These are phyloP conservation scores for Phytophthora pisi DNA, from an alignment of 352 stramenopile species.

Conservation along the genomic window DNA sequence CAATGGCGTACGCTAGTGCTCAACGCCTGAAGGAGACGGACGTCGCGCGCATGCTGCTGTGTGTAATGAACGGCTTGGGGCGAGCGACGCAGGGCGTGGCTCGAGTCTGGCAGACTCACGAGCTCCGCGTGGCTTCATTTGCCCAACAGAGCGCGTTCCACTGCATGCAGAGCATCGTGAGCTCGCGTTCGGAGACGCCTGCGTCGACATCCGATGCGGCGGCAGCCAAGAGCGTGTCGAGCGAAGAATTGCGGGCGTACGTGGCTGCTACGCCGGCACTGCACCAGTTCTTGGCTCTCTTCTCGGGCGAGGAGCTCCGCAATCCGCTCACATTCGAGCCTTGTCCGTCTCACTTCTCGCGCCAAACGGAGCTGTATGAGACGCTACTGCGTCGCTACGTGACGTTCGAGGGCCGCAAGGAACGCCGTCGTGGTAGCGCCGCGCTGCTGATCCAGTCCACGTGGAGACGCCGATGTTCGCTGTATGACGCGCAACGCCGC, in stretches of 20 bases:
- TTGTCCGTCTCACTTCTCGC: conserved; percentile 18
- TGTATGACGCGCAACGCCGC: conserved; percentile 33
- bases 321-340: conserved; percentile 64
- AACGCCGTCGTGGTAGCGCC: conserved; percentile 41
- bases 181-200: not conserved
- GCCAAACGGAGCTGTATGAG: conserved; percentile 54
- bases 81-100: conserved; percentile 57
- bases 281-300: conserved; percentile 58
- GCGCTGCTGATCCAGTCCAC: conserved; percentile 67
- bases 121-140: conserved; percentile 23
- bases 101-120: conserved; percentile 44
- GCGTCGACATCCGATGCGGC: not conserved
- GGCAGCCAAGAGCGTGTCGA: conserved; percentile 20
- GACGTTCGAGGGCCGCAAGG: conserved; percentile 52
- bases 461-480: conserved; percentile 61
- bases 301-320: conserved; percentile 62
- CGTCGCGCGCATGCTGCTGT: conserved; percentile 58
- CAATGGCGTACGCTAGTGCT: conserved; percentile 4
- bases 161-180: conserved; percentile 24
- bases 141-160: conserved; percentile 29
- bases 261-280: conserved; percentile 41
- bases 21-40: conserved; percentile 61
- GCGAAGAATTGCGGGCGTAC: conserved; percentile 41
- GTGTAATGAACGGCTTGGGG: conserved; percentile 56
- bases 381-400: conserved; percentile 50